Evolutionary conservation across 1,284 basidiomycete species (phyloP).

Genomic region (Ustilago shanxiensis): DNA sequence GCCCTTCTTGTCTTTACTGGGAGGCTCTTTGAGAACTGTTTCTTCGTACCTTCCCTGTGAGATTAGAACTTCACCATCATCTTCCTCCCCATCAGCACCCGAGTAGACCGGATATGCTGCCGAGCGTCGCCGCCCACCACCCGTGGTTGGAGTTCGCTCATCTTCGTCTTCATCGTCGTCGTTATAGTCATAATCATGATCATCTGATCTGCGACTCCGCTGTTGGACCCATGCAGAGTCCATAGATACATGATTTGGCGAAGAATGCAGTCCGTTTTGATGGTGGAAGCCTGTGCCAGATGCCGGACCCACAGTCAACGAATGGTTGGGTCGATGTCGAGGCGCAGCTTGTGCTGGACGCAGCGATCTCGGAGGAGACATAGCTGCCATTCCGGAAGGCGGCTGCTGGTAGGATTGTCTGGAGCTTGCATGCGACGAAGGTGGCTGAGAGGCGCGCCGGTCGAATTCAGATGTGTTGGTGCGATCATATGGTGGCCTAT

Average conservation of each 20-base stretch:
- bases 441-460: neutral
- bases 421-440: neutral
- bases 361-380: conserved; percentile 21
- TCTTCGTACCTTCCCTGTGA: conserved; percentile 46
- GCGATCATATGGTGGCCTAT: conserved; percentile 19
- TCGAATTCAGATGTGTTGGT: conserved; percentile 10
- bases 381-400: neutral
- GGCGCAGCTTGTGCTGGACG: conserved; percentile 25
- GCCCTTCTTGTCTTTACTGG: conserved; percentile 40
- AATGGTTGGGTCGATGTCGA: conserved; percentile 18
- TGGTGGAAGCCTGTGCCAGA: conserved; percentile 10
- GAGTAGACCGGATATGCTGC: conserved; percentile 46
- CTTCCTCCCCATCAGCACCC: conserved; percentile 21
- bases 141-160: conserved; percentile 12
- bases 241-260: neutral
- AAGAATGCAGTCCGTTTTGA: conserved; percentile 1
- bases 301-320: conserved; percentile 10
- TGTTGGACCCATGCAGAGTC: conserved; percentile 10
- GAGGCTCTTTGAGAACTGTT: conserved; percentile 17
- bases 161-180: conserved; percentile 4
- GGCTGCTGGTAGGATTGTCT: conserved; percentile 14
- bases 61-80: conserved; percentile 41
- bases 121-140: conserved; percentile 7
- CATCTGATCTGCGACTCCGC: conserved; percentile 16
- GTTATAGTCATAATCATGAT: too few species aligned